Percentiles rank a stretch among this genome's conserved stretches.
phyloP scores from a whole-genome alignment of 345 rosid genomes.

The Eucalyptus marginata region DNA sequence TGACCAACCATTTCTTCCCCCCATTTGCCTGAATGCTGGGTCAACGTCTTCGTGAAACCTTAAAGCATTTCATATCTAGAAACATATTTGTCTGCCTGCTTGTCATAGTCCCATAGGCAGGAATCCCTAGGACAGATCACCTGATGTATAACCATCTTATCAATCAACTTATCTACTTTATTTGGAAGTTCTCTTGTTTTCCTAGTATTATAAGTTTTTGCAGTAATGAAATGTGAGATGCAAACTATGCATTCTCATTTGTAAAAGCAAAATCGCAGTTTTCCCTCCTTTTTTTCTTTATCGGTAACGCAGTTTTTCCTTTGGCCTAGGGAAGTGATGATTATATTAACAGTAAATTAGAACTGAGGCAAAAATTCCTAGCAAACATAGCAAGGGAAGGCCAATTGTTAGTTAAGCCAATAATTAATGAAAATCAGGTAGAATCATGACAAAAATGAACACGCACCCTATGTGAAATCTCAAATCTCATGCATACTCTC shows the following conservation, averaged over 20 bases:
- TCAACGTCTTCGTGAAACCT: no score
- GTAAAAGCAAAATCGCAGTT: neutral
- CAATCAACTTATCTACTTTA: no score
- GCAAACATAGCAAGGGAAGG: neutral
- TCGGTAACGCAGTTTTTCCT: neutral
- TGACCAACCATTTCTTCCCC: no score
- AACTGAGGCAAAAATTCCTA: neutral
- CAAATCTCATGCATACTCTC: neutral
- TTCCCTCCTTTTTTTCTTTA: neutral
- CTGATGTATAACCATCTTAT: no score
- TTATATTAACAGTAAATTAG: neutral
- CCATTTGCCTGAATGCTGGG: no score
- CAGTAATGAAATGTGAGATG: no score
- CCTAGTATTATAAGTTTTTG: no score
- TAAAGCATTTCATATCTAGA: no score
- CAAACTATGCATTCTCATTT: neutral
- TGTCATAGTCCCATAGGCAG: no score
- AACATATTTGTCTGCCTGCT: no score
- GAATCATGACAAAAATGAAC: neutral
- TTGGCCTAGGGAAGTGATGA: neutral
- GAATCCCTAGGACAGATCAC: no score
- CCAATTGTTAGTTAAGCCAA: neutral
- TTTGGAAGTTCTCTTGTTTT: no score
- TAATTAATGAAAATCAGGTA: neutral
- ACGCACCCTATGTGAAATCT: neutral